phyloP scores from a whole-genome alignment of 495 filamentous ascomycete genomes.

The Penicillium egyptiacum region DNA sequence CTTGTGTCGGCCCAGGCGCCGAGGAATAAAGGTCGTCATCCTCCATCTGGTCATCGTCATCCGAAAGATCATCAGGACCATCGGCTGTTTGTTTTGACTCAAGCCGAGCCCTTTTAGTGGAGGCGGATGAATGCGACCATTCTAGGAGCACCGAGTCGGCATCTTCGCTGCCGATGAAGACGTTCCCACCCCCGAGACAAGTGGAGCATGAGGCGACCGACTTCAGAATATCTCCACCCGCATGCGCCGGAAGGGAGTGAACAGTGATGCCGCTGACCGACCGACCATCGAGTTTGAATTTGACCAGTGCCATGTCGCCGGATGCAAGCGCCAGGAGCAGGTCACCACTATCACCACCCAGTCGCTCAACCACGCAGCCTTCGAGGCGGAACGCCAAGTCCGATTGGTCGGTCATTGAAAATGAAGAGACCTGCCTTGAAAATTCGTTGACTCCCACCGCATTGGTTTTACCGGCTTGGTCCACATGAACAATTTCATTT shows the following conservation, averaged over 20 bases:
- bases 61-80: slow-evolving; percentile 41
- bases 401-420: slow-evolving; percentile 80
- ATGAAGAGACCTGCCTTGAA: slow-evolving; percentile 73
- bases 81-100: slow-evolving; percentile 51
- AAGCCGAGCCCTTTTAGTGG: slow-evolving; percentile 45
- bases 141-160: slow-evolving; percentile 79
- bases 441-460: slow-evolving; percentile 94
- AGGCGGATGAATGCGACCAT: slow-evolving; percentile 63
- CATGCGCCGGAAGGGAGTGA: slow-evolving; percentile 56
- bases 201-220: slow-evolving; percentile 68
- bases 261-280: slow-evolving; percentile 84
- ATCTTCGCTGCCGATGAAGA: slow-evolving; percentile 85
- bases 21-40: slow-evolving; percentile 69
- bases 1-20: slow-evolving; percentile 32
- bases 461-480: slow-evolving; percentile 90
- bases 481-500: slow-evolving; percentile 92
- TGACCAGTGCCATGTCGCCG: slow-evolving; percentile 72
- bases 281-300: slow-evolving; percentile 86
- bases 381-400: slow-evolving; percentile 79
- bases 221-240: slow-evolving; percentile 60
- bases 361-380: slow-evolving; percentile 72
- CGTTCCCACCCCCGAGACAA: slow-evolving; percentile 61
- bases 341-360: slow-evolving; percentile 73
- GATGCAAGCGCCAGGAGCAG: slow-evolving; percentile 78
- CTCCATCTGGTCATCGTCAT: slow-evolving; percentile 54